A percentile compares a stretch with the other conserved stretches of the same genome.
Evolutionary conservation across 140 eudicot species (phyloP).

Genomic region (Anethum foeniculum): DNA sequence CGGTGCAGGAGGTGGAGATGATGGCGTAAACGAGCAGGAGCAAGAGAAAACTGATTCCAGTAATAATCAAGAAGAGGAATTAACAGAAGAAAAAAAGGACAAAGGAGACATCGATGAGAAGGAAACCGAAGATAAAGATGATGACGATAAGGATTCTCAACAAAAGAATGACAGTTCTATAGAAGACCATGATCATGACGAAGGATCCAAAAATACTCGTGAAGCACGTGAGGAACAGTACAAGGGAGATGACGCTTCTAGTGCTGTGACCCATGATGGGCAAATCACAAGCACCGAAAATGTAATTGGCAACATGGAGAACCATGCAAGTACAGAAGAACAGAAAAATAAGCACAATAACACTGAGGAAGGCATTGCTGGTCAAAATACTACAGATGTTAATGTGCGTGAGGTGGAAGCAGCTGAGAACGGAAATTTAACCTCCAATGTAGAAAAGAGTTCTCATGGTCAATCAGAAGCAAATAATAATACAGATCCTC

Average conservation of each 20-base stretch:
- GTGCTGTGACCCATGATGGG: constrained; percentile 76
- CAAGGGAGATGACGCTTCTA: constrained; percentile 95
- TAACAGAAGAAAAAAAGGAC: constrained; percentile 41
- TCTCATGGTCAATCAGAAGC: constrained; percentile 15
- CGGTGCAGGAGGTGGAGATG: constrained; percentile 28
- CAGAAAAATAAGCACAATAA: constrained; percentile 13
- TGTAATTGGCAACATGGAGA: constrained; percentile 24
- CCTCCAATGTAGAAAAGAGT: constrained; percentile 15
- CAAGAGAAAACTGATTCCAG: constrained; percentile 48
- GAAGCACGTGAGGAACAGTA: constrained; percentile 91
- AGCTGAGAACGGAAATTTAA: constrained; percentile 13
- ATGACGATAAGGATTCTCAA: constrained; percentile 23
- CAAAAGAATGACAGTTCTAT: constrained; percentile 25
- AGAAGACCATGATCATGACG: constrained; percentile 50
- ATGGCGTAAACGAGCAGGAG: constrained; percentile 17
- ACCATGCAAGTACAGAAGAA: constrained; percentile 9
- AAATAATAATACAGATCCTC: constrained; percentile 13
- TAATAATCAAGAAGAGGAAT: constrained; percentile 41
- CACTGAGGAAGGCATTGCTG: constrained; percentile 7
- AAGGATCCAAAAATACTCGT: constrained; percentile 23
- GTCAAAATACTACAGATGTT: constrained; percentile 19
- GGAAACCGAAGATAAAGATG: constrained; percentile 28
- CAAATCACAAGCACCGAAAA: constrained; percentile 24
- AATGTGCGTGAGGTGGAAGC: constrained; percentile 16
- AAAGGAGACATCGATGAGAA: constrained; percentile 37